A percentile compares a stretch with the other conserved stretches of the same genome.
These are phyloP conservation scores for Acacia crassicarpa DNA, from an alignment of 306 rosid genomes.

Conservation along the genomic window DNA sequence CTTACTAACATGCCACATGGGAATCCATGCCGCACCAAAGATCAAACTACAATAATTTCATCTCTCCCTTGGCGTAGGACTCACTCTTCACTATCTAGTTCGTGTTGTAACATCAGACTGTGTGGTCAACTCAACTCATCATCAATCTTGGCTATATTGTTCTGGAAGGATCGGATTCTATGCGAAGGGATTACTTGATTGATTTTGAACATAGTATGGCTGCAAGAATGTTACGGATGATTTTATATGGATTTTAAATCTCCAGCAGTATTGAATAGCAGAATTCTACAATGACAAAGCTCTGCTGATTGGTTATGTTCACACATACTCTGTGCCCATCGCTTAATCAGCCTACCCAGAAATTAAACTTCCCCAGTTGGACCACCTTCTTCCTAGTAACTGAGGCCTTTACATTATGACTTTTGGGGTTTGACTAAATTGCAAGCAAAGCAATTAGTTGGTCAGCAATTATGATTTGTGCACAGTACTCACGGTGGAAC, in stretches of 20 bases:
- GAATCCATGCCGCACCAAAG: neutral
- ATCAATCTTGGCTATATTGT: neutral
- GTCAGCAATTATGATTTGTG: neutral
- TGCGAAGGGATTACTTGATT: neutral
- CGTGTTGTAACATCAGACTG: neutral
- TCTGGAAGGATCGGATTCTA: neutral
- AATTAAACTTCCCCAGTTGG: neutral
- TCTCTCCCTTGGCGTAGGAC: neutral
- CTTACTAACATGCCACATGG: conserved; percentile 25
- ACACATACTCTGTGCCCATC: neutral
- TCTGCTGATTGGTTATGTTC: too few relatives aligned
- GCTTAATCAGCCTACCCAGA: neutral
- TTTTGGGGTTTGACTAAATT: conserved; percentile 24
- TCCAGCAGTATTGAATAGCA: neutral
- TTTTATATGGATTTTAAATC: neutral
- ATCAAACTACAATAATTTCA: neutral
- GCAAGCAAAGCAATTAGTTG: conserved; percentile 20
- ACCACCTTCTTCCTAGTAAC: neutral
- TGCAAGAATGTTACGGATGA: too few relatives aligned
- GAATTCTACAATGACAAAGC: neutral
- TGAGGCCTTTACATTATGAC: conserved; percentile 3
- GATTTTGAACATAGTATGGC: neutral
- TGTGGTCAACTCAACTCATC: neutral
- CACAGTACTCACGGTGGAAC: neutral
- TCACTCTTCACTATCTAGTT: neutral